Evolutionary conservation across 108 stramenopile genomes (phyloP), one percentile per base, ranked within the genome.

Genomic region (Cyclostephanos tholiformis): DNA sequence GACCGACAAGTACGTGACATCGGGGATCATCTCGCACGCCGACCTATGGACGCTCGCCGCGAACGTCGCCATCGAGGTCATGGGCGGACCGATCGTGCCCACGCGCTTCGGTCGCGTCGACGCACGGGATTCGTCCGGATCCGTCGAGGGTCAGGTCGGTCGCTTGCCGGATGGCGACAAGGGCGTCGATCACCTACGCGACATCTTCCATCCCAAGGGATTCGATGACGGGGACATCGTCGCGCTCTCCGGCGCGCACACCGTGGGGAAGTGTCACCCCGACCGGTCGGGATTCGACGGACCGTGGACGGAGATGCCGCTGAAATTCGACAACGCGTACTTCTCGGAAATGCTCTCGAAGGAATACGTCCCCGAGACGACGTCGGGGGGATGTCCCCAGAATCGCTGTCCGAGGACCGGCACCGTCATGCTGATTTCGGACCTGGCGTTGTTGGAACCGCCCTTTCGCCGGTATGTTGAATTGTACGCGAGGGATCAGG

Each of bases 141-240:
- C 38, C 35, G 79, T 67, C 7, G 82, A 82, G 58, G 19, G 30
- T 26, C 79, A 80, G 41, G 69, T 48, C n/a, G 82, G 80, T 36
- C 74, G 82, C 27, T 73, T 86, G 38, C 87, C 87, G 16, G 85
- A 87, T 39, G 88, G 84, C 12, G 69, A 80, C 69, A 77, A 83
- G 76, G 84, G 84, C 17, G 65, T 72, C 48, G 72, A 74, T 68
- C 85, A 86, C 81, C 69, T 86, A 13, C 63, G 89, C n/a, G 86
- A 90, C 36, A 84, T 90, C 53, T 90, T 90, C 75, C 78, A 86
- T 60, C 90, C 88, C 82, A 89, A 89, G 88, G 90, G 90, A 74
- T 88, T 91, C 49, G 73, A 65, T 67, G 90, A 91, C 63, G 58
- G 41, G 71, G 90, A 91, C 49, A 89, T 89, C 63, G 90, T 91